phyloP scores from a whole-genome alignment of 192 early-diverging fungal species.

The Entomortierella lignicola region DNA sequence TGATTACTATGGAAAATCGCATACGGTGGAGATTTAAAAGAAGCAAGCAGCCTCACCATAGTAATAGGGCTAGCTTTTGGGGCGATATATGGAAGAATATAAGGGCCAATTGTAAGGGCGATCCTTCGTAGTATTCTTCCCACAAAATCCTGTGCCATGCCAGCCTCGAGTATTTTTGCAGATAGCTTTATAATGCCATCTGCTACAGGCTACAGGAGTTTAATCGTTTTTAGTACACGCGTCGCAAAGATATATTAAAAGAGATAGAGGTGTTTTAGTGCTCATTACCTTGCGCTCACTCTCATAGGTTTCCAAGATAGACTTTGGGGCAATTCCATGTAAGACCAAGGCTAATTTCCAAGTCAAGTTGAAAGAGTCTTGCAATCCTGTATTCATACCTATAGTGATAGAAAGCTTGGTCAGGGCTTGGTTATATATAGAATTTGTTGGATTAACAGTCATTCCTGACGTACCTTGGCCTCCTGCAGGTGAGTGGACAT shows the following conservation, averaged over 20 bases:
- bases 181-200: slow-evolving; percentile 38
- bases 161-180: slow-evolving; percentile 9
- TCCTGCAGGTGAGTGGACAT: slow-evolving; percentile 55
- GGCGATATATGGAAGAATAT: slow-evolving; percentile 32
- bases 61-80: slow-evolving; percentile 17
- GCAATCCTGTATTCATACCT: slow-evolving; percentile 58
- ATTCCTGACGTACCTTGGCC: slow-evolving; percentile 38
- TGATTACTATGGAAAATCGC: too few relatives aligned
- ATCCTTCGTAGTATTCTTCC: slow-evolving; percentile 17
- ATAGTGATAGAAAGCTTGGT: not conserved
- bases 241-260: not conserved
- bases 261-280: not conserved
- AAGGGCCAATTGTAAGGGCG: slow-evolving; percentile 24
- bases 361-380: slow-evolving; percentile 58
- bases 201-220: slow-evolving; percentile 24
- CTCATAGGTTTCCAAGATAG: slow-evolving; percentile 31
- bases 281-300: slow-evolving; percentile 31
- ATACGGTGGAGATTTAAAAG: not conserved
- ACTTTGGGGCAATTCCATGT: slow-evolving; percentile 28
- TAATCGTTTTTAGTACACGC: not conserved
- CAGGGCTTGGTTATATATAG: too few relatives aligned
- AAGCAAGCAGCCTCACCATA: slow-evolving; percentile 15
- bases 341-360: slow-evolving; percentile 64
- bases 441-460: too few relatives aligned
- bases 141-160: slow-evolving; percentile 23